These are phyloP conservation scores for Jimgerdemannia flammicorona DNA, from an alignment of 192 early-diverging fungal species.

Conservation along the genomic window DNA sequence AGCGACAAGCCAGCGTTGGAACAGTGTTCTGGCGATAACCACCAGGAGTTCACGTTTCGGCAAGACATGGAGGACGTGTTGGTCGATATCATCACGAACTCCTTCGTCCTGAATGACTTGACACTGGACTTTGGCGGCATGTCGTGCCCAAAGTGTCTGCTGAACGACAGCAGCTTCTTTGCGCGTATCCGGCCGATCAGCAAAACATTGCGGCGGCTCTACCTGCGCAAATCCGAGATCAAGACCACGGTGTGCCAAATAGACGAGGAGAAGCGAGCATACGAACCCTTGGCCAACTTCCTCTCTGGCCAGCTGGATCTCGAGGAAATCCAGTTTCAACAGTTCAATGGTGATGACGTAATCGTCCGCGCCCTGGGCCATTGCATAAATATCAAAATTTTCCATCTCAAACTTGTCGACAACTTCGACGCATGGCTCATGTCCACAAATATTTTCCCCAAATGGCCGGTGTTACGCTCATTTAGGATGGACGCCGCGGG, in stretches of 20 bases:
- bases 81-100: background rate
- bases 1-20: no score
- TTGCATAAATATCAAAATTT: background rate
- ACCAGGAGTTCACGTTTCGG: background rate
- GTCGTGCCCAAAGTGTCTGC: background rate
- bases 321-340: background rate
- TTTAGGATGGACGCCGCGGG: background rate
- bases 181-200: background rate
- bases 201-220: background rate
- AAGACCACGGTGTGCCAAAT: background rate
- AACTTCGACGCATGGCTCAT: background rate
- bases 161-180: background rate
- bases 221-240: background rate
- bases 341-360: background rate
- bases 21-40: background rate
- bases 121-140: background rate
- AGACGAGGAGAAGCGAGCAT: background rate
- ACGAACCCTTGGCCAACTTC: background rate
- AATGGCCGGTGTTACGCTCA: background rate
- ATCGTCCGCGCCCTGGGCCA: slow-evolving; percentile 28
- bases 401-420: background rate
- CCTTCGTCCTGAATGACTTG: background rate
- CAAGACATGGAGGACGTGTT: background rate
- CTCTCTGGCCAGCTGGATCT: background rate
- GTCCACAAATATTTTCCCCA: background rate